Evolutionary conservation across 345 rosid genomes (phyloP).

Genomic region (Turnera subulata): DNA sequence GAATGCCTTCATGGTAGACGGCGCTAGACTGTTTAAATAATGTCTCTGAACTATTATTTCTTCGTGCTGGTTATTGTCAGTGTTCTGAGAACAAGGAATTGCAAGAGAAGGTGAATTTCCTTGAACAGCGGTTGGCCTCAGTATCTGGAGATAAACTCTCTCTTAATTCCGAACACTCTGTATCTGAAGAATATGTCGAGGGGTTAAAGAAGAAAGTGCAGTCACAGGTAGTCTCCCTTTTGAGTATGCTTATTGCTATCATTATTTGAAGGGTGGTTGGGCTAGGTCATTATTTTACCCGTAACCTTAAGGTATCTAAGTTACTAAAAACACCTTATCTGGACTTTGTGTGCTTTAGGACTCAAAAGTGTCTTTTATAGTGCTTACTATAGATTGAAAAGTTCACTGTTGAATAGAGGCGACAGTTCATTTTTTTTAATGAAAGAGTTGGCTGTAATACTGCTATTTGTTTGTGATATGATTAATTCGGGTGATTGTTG

Average conservation of each 20-base stretch:
- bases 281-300: not conserved
- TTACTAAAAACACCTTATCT: no score
- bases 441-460: no score
- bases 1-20: not conserved
- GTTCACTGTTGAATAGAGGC: no score
- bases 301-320: no score
- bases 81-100: constrained; percentile 75
- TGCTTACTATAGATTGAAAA: no score
- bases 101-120: constrained; percentile 62
- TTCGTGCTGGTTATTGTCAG: constrained; percentile 36
- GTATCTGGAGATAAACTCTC: constrained; percentile 41
- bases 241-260: not conserved
- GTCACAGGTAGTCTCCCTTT: constrained; percentile 51
- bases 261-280: not conserved
- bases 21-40: constrained; percentile 2
- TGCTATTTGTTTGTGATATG: no score
- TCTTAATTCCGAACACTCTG: constrained; percentile 33
- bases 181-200: constrained; percentile 48
- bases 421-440: no score
- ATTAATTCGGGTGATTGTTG: no score
- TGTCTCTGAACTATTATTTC: not conserved
- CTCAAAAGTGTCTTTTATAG: no score
- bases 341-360: no score
- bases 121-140: constrained; percentile 68
- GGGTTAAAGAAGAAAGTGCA: constrained; percentile 78